These are phyloP conservation scores for Colletotrichum phormii DNA, from an alignment of 2,329 filamentous ascomycete genomes.

Conservation along the genomic window DNA sequence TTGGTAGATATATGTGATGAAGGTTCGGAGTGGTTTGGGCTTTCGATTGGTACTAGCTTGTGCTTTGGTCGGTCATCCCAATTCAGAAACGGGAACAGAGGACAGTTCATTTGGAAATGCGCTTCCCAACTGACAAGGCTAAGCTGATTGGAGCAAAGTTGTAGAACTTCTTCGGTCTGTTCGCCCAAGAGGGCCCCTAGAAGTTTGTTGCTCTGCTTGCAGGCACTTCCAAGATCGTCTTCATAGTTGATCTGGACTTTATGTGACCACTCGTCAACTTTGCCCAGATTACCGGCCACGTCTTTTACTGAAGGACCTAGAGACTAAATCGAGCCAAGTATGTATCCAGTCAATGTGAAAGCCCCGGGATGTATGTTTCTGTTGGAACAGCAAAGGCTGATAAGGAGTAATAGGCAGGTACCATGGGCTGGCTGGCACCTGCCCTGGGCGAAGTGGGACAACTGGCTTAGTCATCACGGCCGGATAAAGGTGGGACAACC, in stretches of 20 bases:
- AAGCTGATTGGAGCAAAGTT: not conserved
- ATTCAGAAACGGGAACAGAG: fast-evolving
- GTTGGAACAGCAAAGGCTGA: too few species aligned
- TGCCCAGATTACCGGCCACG: not conserved
- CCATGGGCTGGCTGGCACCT: too few species aligned
- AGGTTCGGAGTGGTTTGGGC: not conserved
- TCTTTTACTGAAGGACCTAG: not conserved
- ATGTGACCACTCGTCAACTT: not conserved
- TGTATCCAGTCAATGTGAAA: not conserved
- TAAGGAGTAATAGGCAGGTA: too few species aligned
- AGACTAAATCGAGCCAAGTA: not conserved
- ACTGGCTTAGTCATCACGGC: too few species aligned
- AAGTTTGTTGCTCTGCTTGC: not conserved
- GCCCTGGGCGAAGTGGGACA: too few species aligned
- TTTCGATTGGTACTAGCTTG: fast-evolving
- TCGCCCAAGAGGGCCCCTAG: not conserved
- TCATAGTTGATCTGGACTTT: not conserved
- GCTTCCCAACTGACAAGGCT: not conserved
- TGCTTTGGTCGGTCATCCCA: not conserved
- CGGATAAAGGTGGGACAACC: too few species aligned
- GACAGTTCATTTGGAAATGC: too few species aligned
- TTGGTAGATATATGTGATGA: not conserved
- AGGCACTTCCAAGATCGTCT: not conserved
- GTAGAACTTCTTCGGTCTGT: fast-evolving
- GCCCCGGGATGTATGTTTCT: not conserved